These are phyloP conservation scores for Dunaliella primolecta DNA, from an alignment of 139 green algal genomes.

Conservation along the genomic window DNA sequence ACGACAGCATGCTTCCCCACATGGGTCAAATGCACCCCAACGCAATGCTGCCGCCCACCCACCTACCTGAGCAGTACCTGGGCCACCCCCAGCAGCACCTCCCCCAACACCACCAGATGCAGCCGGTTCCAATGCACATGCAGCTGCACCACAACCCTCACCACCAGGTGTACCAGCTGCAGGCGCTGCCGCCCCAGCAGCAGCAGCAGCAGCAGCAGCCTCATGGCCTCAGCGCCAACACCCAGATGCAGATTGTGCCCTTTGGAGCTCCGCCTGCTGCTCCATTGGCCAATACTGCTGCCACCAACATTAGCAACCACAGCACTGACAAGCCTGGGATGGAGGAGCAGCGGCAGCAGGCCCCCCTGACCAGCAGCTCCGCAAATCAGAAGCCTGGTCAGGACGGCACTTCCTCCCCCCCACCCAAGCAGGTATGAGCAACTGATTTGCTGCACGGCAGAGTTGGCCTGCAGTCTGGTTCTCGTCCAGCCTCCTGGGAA, in stretches of 20 bases:
- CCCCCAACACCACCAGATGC: background rate
- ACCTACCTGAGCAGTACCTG: background rate
- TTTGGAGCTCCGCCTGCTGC: no score
- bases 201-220: conserved; percentile 7
- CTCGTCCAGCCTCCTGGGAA: no score
- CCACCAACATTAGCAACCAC: conserved; percentile 20
- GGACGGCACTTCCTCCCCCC: background rate
- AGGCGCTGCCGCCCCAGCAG: no score
- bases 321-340: background rate
- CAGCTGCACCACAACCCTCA: background rate
- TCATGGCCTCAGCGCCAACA: background rate
- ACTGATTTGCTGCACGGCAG: no score
- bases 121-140: background rate
- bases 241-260: background rate
- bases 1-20: background rate
- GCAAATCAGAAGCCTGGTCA: background rate
- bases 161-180: background rate
- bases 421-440: background rate
- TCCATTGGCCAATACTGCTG: background rate
- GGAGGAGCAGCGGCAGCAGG: background rate
- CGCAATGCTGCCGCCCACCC: background rate
- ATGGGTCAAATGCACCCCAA: background rate
- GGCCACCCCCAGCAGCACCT: background rate
- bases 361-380: background rate
- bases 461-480: no score